These are phyloP conservation scores for Apiosordaria backusii DNA, from an alignment of 495 filamentous ascomycete genomes.

Conservation along the genomic window DNA sequence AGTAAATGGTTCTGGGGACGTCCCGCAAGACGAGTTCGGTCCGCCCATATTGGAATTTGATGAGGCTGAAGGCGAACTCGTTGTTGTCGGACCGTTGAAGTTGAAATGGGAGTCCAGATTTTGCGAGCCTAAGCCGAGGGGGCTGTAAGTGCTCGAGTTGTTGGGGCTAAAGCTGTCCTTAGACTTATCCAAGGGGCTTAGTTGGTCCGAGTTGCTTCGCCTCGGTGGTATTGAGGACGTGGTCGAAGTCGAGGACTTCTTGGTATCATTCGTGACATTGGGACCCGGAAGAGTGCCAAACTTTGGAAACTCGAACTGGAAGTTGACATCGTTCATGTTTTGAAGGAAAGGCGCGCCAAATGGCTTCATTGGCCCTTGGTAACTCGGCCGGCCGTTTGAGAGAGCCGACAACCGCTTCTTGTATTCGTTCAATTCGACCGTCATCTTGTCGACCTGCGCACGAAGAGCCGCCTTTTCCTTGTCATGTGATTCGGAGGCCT, in stretches of 20 bases:
- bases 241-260: constrained; percentile 26
- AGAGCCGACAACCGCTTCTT: constrained; percentile 73
- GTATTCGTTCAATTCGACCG: constrained; percentile 83
- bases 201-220: constrained; percentile 26
- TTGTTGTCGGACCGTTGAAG: constrained; percentile 34
- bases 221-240: constrained; percentile 22
- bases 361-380: constrained; percentile 21
- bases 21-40: constrained; percentile 74
- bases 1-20: constrained; percentile 53
- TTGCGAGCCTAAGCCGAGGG: constrained; percentile 26
- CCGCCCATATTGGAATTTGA: constrained; percentile 52
- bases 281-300: constrained; percentile 73
- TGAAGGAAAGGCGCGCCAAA: constrained; percentile 52
- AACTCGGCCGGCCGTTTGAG: constrained; percentile 30
- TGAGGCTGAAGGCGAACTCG: constrained; percentile 62
- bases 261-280: constrained; percentile 46
- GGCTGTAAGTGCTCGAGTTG: constrained; percentile 26
- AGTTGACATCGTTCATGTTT: constrained; percentile 68
- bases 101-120: constrained; percentile 52
- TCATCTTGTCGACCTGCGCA: constrained; percentile 81
- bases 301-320: constrained; percentile 88
- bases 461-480: constrained; percentile 83
- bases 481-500: constrained; percentile 74
- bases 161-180: constrained; percentile 29
- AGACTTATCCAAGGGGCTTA: constrained; percentile 32